Evolutionary conservation across 176 grass and related monocot species (phyloP), one percentile per base, ranked within the genome.

Genomic region (Ensete ventricosum): DNA sequence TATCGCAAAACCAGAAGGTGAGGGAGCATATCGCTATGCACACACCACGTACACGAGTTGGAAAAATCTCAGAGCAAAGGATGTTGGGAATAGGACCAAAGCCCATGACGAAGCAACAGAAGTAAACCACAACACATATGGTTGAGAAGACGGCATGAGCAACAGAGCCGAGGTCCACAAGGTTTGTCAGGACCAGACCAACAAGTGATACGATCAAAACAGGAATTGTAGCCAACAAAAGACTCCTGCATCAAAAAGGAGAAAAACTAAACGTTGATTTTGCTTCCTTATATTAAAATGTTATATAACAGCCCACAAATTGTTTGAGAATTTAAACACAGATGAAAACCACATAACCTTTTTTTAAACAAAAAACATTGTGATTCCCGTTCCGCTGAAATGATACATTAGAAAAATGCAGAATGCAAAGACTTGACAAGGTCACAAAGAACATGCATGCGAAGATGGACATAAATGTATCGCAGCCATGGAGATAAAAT

Each of bases 21-120:
- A 96, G 89, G 0, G 93, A 87, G 82, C 93, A 92, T n/a, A 96
- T 90, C 69, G 93, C 87, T 69, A 92, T 92, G 87, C 93, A 90
- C 13, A 92, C 50, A 0, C 89, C 89, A 0, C 93, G 76, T 1
- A 96, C 85, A 14, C 87, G 83, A n/a, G 93, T 96, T 0, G 89
- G 93, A 79, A 96, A 96, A 50, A 92, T 92, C 81, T 92, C 93
- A 0, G 89, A 74, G 55, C 89, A 96, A 11, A 92, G 76, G 76
- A 96, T 96, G 79, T 88, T 92, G 19, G 93, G 93, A 78, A 96
- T 79, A 70, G 89, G 93, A 0, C 93, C 87, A 51, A 96, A 92
- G 0, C 93, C 93, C 93, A 96, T 96, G 17, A 96, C 89, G 72
- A 96, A 96, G 59, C 81, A 86, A 83, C 89, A 96, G 12, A 96